Evolutionary conservation across 1,284 basidiomycete genomes (phyloP), one percentile per base, ranked within the genome.

Genomic region (Ceratobasidium sp.): DNA sequence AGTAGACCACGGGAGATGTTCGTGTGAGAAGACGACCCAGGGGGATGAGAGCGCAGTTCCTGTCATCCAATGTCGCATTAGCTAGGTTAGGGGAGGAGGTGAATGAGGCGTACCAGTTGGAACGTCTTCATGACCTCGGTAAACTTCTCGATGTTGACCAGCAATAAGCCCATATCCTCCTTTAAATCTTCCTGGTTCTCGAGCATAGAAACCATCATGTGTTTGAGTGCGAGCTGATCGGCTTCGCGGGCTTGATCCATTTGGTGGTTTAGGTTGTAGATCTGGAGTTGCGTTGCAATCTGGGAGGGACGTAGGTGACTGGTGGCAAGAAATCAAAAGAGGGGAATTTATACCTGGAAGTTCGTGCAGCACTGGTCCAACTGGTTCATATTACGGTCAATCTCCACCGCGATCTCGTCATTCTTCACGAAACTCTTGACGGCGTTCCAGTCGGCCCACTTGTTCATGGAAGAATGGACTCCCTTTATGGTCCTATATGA

Each of bases 91-190:
- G n/a, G 14, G 14, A 27, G 51, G 43, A 69, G 8, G 24, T 9
- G 2, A 24, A 16, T 1, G 14, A 16, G 4, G 22, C 66, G 8
- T 58, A 69, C 66, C 11, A 69, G 53, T 37, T 69, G 66, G 66
- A 69, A 69, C 22, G 66, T 69, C 29, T 69, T 69, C 66, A 69
- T 69, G 53, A 69, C 39, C 16, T 69, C 66, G 34, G 53, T 58
- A 58, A 69, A 69, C n/a, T 69, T 58, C 16, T 56, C 53, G 31
- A 69, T 39, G 41, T 58, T 58, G n/a, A 69, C 53, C 34, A 69
- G 51, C 34, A 69, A 37, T 19, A 69, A 24, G 6, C 66, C 66
- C 34, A 69, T 39, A 58, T 69, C 66, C 34, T 69, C 51, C n/a
- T 54, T 39, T 22, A 69, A 39, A 6, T 39, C 51, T 14, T 69